Evolutionary conservation across 805 yeast genomes (phyloP), one percentile per base, ranked within the genome.

Genomic region (Wickerhamomyces strasburgensis): DNA sequence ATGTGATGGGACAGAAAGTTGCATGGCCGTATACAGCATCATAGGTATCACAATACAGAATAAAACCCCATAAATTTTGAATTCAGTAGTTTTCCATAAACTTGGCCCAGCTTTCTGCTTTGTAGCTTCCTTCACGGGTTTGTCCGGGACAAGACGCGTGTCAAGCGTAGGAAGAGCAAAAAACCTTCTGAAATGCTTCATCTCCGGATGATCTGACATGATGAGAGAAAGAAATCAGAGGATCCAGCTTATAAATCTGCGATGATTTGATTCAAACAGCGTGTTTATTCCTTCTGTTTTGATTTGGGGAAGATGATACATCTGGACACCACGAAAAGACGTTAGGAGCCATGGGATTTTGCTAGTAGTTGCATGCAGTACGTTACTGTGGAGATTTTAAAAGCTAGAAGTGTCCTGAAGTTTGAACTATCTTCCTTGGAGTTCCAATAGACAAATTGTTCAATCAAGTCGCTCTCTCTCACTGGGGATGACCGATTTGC

Each of bases 11-110:
- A 78, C 78, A 24, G 89, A 80, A 7, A 94, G 90, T 26, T 76
- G 81, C 73, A 84, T 73, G 2, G 93, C 95, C 1, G 93, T 78
- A 48, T 75, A 75, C 53, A 80, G 70, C 90, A 93, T 80, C 54
- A 80, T 56, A 5, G 98, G 98, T 4, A 90, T 86, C 3, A 76
- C 82, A 4, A 85, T 51, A 2, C 70, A 61, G 57, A 87, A 84
- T 5, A 75, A 73, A 14, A 76, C 44, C 34, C 72, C 62, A 54
- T 93, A 90, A 25, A 87, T 41, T 43, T 65, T 72, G 62, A 84
- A 90, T 60, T 93, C 98, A 15, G 63, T 44, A 0, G 95, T 80
- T 16, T 58, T 48, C 98, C 98, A 93, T 51, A 76, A 70, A 3
- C 89, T 68, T 14, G 33, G 33, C 3, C 47, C 35, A 1, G 52